Percentiles rank a stretch among this genome's conserved stretches.
Evolutionary conservation across 1,139 yeast species (phyloP).

Genomic region (Pichia sp.): DNA sequence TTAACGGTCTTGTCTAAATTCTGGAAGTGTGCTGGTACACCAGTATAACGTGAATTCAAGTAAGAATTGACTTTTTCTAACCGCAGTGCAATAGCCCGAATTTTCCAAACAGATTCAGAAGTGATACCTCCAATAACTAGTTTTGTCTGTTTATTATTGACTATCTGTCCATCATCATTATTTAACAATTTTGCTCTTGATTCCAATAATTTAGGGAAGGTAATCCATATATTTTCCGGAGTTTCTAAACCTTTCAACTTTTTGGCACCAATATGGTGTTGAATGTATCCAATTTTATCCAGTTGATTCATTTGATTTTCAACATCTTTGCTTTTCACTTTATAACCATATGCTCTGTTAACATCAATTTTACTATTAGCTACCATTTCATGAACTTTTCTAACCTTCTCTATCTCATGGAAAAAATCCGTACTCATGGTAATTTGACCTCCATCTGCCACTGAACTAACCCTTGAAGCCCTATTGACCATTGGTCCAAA

Average conservation of each 20-base stretch:
- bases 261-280: constrained; percentile 71
- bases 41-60: constrained; percentile 5
- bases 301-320: constrained; percentile 62
- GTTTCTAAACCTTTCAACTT: constrained; percentile 92
- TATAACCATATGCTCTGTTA: constrained; percentile 58
- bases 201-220: constrained; percentile 60
- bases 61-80: constrained; percentile 36
- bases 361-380: constrained; percentile 31
- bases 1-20: constrained; percentile 13
- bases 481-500: constrained; percentile 98
- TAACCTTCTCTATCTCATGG: constrained; percentile 57
- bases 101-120: constrained; percentile 32
- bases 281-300: constrained; percentile 62
- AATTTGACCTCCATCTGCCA: constrained; percentile 98
- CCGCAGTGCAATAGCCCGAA: constrained; percentile 40
- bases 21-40: constrained; percentile 1
- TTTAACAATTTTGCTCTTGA: constrained; percentile 42
- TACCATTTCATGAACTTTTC: constrained; percentile 43
- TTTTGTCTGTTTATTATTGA: constrained; percentile 18
- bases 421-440: constrained; percentile 78
- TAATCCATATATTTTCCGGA: constrained; percentile 77
- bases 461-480: constrained; percentile 86
- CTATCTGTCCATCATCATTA: constrained; percentile 19
- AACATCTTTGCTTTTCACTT: constrained; percentile 50
- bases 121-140: constrained; percentile 24